Evolutionary conservation across 352 stramenopile species (phyloP), one percentile per base, ranked within the genome.

Genomic region (Globisporangium megalacanthum): DNA sequence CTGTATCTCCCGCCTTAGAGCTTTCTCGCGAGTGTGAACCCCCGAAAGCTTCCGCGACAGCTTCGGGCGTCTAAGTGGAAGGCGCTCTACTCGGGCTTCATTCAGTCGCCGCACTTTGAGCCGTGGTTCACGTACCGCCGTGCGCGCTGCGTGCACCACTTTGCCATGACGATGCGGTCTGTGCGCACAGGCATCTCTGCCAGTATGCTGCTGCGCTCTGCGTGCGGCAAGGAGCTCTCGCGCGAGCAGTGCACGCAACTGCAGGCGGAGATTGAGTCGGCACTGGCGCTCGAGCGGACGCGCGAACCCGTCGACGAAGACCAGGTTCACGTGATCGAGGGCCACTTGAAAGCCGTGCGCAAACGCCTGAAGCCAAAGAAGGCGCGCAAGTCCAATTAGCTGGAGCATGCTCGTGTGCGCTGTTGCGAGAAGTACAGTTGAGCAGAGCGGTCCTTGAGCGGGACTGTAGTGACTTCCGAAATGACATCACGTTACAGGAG

Each of bases 61-160:
- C 88, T 90, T 58, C 83, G 83, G 29, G 65, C 65, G 25, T 58
- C 63, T 15, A 93, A 89, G 61, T 89, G 83, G 75, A 84, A 75
- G 33, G 54, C 70, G 22, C 54, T 93, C 35, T 93, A 93, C 65
- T 83, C 69, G 6, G 74, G 69, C 6, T 93, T 93, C 52, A 69
- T 92, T 19, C 69, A 67, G 3, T 88, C 79, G 3, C 75, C 79
- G 20, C 81, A 93, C 44, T 93, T 93, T 47, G 58, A 80, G 44
- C 79, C 83, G 14, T 93, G 83, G 83, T 93, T 93, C 52, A 66
- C 55, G 35, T 89, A 81, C 48, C 81, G 77, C 14, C 77, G 83
- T 11, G 67, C 81, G 44, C 71, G 78, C 15, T 93, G 83, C 61
- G 74, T 90, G 57, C 60, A 73, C 41, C 75, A 89, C 49, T 91